Evolutionary conservation across 345 rosid species (phyloP), one percentile per base, ranked within the genome.

Genomic region (Erodium maritimum): DNA sequence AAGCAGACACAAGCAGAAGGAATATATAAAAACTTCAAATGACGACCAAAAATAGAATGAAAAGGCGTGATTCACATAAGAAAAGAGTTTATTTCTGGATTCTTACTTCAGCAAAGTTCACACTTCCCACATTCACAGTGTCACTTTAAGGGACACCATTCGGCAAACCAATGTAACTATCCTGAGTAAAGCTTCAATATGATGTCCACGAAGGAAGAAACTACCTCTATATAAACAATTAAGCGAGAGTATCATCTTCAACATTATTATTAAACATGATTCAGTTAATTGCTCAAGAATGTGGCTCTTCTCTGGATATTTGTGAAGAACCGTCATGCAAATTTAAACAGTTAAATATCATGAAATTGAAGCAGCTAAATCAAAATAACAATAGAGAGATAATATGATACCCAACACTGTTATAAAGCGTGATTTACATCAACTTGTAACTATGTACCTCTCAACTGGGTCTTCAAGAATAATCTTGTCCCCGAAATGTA

Each of bases 401-500:
- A 37, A 37, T 6, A 37, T 12, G 14, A 14, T 12, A 42, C 48
- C 12, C 37, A 42, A 10, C 48, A 42, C 14, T 42, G 12, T 42
- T 42, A 42, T 14, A 42, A 7, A 42, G 48, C 17, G 12, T 12
- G 48, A 42, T 7, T 42, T 0, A 42, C 16, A 10, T 42, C 11
- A 12, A 3, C 48, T 7, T 42, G 48, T 16, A 42, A 42, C 48
- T 7, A 42, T 12, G 14, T 42, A 42, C 48, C 48, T 87, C 73
- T 90, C 90, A 13, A 90, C 69, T 2, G 97, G 91, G 71, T 87
- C 90, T 65, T 90, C 95, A 53, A 77, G 74, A 64, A 94, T 94
- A 50, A 75, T 81, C 68, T 73, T 82, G 70, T 94, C 95, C 22
- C 97, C 90, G 61, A 94, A 94, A 71, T 80, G 78, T 58, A 85